phyloP scores from a whole-genome alignment of 352 stramenopile species.

The Thraustotheca clavata region DNA sequence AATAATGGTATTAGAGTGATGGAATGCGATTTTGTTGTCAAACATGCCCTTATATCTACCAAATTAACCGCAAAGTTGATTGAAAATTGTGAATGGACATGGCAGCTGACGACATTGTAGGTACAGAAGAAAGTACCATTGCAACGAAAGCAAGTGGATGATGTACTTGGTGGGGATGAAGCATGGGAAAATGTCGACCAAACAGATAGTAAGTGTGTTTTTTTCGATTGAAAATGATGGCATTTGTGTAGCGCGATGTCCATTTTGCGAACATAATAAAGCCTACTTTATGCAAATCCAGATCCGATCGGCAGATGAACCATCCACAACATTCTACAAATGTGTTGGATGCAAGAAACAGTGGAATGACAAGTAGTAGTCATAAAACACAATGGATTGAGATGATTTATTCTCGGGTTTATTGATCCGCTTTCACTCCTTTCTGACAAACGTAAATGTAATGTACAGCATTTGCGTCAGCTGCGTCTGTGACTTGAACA shows the following conservation, averaged over 20 bases:
- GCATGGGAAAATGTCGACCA: conserved; percentile 99
- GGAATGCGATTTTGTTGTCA: conserved; percentile 88
- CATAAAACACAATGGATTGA: neutral
- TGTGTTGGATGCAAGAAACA: conserved; percentile 97
- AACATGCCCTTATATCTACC: conserved; percentile 83
- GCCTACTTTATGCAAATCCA: conserved; percentile 99
- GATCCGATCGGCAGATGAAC: conserved; percentile 97
- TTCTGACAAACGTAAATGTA: conserved; percentile 97
- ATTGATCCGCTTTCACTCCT: conserved; percentile 40
- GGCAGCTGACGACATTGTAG: neutral
- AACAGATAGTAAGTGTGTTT: conserved; percentile 75
- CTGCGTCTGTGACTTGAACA: conserved; percentile 83
- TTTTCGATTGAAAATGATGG: neutral
- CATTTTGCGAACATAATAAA: conserved; percentile 91
- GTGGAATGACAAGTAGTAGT: conserved; percentile 80
- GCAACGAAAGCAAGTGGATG: conserved; percentile 96
- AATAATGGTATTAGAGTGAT: conserved; percentile 42
- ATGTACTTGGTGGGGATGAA: conserved; percentile 95
- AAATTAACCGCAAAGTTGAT: conserved; percentile 71
- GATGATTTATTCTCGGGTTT: neutral
- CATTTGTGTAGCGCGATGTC: conserved; percentile 72
- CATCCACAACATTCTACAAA: conserved; percentile 99
- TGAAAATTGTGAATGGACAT: too few relatives aligned
- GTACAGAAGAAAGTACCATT: conserved; percentile 84
- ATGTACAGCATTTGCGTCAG: conserved; percentile 91